Evolutionary conservation across 2,329 filamentous ascomycete species (phyloP), one percentile per base, ranked within the genome.

Genomic region (Sclerotiophoma versabilis): DNA sequence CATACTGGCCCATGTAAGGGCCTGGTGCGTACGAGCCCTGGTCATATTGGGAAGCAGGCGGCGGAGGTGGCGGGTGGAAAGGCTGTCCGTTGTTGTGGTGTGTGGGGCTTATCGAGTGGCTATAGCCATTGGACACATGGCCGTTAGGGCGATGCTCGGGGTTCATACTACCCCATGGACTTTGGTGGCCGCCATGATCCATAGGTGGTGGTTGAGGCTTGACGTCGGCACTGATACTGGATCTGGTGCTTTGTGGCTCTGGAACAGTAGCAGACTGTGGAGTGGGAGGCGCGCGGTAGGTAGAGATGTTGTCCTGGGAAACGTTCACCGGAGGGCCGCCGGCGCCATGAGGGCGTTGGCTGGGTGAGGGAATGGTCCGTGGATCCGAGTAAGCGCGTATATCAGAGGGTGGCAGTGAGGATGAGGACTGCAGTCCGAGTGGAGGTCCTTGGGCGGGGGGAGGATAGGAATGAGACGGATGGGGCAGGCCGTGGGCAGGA

Each of bases 341-440:
- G 57, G 64, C 63, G 66, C 69, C 70, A 74, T 73, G 67, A 58
- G 71, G 57, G 53, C 72, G 72, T 48, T 73, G 71, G 50, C 63
- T 59, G 25, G 69, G 71, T 49, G 72, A 72, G 20, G 70, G 66
- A 30, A 72, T 64, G 57, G 60, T 71, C 54, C 70, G 65, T 30
- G 70, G 70, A 39, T 74, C 68, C 33, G 68, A 66, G 50, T 70
- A 65, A 59, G 65, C 46, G 53, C 70, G 71, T 43, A 71, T 65
- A 51, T 74, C 70, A 44, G 71, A 64, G 7, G 71, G 69, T 14
- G 69, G 66, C 20, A 71, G 60, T 37, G 70, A 72, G 8, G 72
- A 68, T 49, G 70, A 68, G 38, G 69, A 68, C 51, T 63, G 65
- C 22, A 61, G 63, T 51, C 60, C 63, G 39, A 54, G 60, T 45